Evolutionary conservation across 768 basidiomycete genomes (phyloP).

Genomic region (Fomitopsis serialis): DNA sequence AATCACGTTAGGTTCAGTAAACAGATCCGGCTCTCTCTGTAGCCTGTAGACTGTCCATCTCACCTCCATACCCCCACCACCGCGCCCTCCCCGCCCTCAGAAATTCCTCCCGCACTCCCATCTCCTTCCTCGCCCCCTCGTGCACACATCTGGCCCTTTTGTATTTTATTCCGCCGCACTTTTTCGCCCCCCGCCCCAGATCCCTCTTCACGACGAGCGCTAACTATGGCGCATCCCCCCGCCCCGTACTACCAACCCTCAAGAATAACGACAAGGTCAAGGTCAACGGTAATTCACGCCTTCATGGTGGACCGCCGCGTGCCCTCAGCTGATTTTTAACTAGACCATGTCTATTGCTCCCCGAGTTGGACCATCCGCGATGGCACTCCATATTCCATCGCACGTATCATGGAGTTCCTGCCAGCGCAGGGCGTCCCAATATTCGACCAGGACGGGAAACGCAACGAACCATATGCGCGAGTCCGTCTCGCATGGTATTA

Average conservation of each 20-base stretch:
- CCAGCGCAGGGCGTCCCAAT: constrained; percentile 58
- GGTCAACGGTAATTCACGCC: constrained; percentile 66
- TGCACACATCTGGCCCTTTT: not conserved
- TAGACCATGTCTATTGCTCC: constrained; percentile 97
- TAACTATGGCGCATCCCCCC: constrained; percentile 17
- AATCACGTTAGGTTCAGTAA: constrained; percentile 22
- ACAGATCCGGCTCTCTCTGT: constrained; percentile 21
- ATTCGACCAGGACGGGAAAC: constrained; percentile 55
- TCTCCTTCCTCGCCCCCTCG: not conserved
- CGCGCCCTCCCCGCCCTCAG: constrained; percentile 7
- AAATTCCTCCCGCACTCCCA: constrained; percentile 7
- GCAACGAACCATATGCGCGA: constrained; percentile 68
- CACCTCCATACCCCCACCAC: constrained; percentile 16
- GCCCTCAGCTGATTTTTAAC: constrained; percentile 31
- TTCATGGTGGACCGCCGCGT: constrained; percentile 13
- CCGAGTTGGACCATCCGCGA: constrained; percentile 89
- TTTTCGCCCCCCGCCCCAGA: not conserved
- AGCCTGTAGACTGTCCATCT: constrained; percentile 14
- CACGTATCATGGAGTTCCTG: constrained; percentile 95
- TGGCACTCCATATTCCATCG: constrained; percentile 92
- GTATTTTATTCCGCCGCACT: constrained; percentile 10
- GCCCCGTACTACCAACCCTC: constrained; percentile 51
- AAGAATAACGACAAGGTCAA: constrained; percentile 82
- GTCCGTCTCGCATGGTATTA: constrained; percentile 96
- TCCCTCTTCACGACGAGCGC: constrained; percentile 6